These are phyloP conservation scores for Monosporascus sp. DNA, from an alignment of 2,329 filamentous ascomycete genomes.

Conservation along the genomic window DNA sequence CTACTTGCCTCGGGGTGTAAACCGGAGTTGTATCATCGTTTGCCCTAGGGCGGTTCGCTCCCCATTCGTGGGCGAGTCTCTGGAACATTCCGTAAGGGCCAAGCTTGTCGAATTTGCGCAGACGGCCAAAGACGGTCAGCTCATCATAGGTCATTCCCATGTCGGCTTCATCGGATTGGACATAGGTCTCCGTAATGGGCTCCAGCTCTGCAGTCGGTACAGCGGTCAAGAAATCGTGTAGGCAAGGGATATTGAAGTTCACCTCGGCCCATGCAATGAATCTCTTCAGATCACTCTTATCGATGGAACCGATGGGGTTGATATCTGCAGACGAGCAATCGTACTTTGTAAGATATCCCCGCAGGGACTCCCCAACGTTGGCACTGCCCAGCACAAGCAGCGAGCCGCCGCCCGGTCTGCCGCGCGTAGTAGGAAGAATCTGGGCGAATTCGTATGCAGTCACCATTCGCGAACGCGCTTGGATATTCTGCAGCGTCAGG, in stretches of 20 bases:
- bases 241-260: constrained; percentile 58
- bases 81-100: constrained; percentile 44
- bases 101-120: constrained; percentile 42
- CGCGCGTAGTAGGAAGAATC: constrained; percentile 54
- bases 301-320: constrained; percentile 57
- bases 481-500: constrained; percentile 62
- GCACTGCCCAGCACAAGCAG: constrained; percentile 63
- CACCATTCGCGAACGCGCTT: constrained; percentile 59
- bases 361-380: constrained; percentile 54
- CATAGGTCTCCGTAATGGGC: constrained; percentile 59
- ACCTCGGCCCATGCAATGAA: constrained; percentile 63
- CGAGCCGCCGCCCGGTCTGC: constrained; percentile 49
- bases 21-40: constrained; percentile 24
- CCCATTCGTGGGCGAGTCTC: constrained; percentile 42
- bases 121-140: constrained; percentile 30
- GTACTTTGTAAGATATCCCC: constrained; percentile 33
- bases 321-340: constrained; percentile 6
- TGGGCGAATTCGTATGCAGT: constrained; percentile 60
- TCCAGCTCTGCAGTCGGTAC: constrained; percentile 58
- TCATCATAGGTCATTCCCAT: constrained; percentile 51
- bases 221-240: constrained; percentile 61
- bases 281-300: constrained; percentile 63
- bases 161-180: constrained; percentile 43
- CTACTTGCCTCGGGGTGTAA: constrained; percentile 36
- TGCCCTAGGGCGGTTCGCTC: constrained; percentile 22